Percentiles rank a stretch among this genome's conserved stretches.
These are phyloP conservation scores for Astragalus membranaceus DNA, from an alignment of 306 rosid species.

Conservation along the genomic window DNA sequence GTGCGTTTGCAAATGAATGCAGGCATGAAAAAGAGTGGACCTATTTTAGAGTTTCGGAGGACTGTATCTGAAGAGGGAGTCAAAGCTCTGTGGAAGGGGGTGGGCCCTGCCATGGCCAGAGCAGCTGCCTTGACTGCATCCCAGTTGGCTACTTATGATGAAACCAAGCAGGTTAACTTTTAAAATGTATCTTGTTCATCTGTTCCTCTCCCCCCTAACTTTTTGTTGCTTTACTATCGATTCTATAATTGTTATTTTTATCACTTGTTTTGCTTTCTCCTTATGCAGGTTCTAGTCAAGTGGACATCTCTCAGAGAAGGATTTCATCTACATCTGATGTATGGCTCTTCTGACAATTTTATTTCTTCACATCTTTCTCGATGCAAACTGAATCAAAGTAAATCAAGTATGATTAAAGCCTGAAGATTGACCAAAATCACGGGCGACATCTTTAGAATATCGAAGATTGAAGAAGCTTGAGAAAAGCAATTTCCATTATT, in stretches of 20 bases:
- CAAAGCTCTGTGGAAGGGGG: slow-evolving; percentile 84
- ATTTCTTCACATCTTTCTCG: background rate
- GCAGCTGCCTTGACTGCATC: slow-evolving; percentile 94
- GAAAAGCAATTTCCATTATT: background rate
- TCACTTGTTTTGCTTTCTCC: slow-evolving; percentile 17
- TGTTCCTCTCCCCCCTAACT: background rate
- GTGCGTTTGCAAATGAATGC: slow-evolving; percentile 91
- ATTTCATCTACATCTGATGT: slow-evolving; percentile 69
- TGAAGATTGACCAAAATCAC: background rate
- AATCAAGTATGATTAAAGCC: slow-evolving; percentile 8
- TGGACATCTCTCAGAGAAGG: slow-evolving; percentile 79
- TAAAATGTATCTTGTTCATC: slow-evolving; percentile 7
- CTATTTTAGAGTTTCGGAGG: slow-evolving; percentile 47
- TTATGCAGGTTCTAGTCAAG: slow-evolving; percentile 57
- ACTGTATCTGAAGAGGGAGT: slow-evolving; percentile 75
- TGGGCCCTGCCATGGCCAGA: slow-evolving; percentile 94
- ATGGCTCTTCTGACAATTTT: slow-evolving; percentile 25
- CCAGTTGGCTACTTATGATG: slow-evolving; percentile 87
- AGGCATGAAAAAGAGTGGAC: slow-evolving; percentile 47
- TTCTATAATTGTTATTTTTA: background rate
- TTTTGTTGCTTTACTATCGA: background rate
- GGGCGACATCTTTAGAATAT: background rate
- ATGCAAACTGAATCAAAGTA: slow-evolving; percentile 19
- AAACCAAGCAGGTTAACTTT: slow-evolving; percentile 85
- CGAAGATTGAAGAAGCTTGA: background rate